Conservation (phyloP, 192 early-diverging fungal genomes). For the Backusella sp. region DNA sequence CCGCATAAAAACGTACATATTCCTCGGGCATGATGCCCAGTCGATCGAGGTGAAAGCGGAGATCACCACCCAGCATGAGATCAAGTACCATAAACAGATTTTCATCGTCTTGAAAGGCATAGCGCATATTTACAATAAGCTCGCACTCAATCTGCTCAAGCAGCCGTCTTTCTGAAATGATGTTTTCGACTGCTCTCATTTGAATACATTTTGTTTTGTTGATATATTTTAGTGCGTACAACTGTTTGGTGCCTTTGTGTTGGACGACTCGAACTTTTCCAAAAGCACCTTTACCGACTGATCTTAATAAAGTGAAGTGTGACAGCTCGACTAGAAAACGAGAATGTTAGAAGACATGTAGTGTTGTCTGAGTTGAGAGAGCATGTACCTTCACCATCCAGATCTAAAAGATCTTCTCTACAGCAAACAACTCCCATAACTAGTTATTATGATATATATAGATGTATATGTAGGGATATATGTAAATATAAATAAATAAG, state of each 20-base stretch:
- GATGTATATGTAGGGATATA: not conserved
- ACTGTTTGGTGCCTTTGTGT: conserved; percentile 74
- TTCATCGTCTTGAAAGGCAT: conserved; percentile 96
- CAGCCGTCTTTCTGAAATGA: conserved; percentile 85
- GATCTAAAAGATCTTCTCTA: conserved; percentile 69
- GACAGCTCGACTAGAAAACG: conserved; percentile 40
- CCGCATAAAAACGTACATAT: conserved; percentile 66
- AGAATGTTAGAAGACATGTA: not conserved
- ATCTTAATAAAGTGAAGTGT: conserved; percentile 88
- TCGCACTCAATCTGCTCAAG: conserved; percentile 85
- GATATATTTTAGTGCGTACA: conserved; percentile 96
- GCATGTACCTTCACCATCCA: conserved; percentile 66
- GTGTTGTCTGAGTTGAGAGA: not conserved
- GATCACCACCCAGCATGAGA: conserved; percentile 93
- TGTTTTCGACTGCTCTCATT: conserved; percentile 87
- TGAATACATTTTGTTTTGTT: conserved; percentile 91
- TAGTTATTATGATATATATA: not conserved
- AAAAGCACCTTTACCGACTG: conserved; percentile 94
- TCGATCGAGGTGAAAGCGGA: conserved; percentile 85
- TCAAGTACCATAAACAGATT: conserved; percentile 93
- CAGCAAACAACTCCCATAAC: conserved; percentile 50
- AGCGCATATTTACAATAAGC: conserved; percentile 88
- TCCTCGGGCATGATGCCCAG: conserved; percentile 64
- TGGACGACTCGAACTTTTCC: conserved; percentile 95
- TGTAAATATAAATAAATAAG: not conserved